phyloP scores from a whole-genome alignment of 2,329 filamentous ascomycete species.

The Diaporthe velutina region DNA sequence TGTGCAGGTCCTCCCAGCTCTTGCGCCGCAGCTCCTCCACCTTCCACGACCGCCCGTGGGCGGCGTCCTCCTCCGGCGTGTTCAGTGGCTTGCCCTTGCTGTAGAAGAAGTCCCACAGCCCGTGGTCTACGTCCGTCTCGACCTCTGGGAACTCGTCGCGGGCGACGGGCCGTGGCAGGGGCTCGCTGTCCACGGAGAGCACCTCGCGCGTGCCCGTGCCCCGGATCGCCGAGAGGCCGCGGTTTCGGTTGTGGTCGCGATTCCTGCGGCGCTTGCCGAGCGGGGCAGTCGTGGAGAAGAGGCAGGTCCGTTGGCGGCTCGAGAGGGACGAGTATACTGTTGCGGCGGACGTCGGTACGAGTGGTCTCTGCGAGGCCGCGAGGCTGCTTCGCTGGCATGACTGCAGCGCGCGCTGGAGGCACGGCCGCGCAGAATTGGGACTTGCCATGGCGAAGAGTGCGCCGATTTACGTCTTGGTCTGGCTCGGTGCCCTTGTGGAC shows the following conservation, averaged over 20 bases:
- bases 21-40: constrained; percentile 88
- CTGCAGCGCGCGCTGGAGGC: constrained; percentile 33
- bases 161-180: constrained; percentile 75
- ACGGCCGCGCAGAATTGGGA: constrained; percentile 33
- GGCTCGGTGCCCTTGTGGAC: neutral
- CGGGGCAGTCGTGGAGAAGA: constrained; percentile 50
- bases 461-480: neutral
- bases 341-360: constrained; percentile 18
- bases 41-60: constrained; percentile 86
- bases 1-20: constrained; percentile 93
- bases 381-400: constrained; percentile 34
- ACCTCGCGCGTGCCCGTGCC: constrained; percentile 80
- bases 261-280: constrained; percentile 43
- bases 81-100: constrained; percentile 75
- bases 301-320: constrained; percentile 42
- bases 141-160: constrained; percentile 68
- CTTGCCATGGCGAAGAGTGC: constrained; percentile 32
- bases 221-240: constrained; percentile 86
- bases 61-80: constrained; percentile 77
- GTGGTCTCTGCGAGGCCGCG: constrained; percentile 17
- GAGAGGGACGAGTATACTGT: neutral
- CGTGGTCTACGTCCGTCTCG: constrained; percentile 79
- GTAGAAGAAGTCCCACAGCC: constrained; percentile 93
- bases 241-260: constrained; percentile 81
- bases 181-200: constrained; percentile 79